These are phyloP conservation scores for Gaultheria prostrata DNA, from an alignment of 148 eudicot genomes.

Conservation along the genomic window DNA sequence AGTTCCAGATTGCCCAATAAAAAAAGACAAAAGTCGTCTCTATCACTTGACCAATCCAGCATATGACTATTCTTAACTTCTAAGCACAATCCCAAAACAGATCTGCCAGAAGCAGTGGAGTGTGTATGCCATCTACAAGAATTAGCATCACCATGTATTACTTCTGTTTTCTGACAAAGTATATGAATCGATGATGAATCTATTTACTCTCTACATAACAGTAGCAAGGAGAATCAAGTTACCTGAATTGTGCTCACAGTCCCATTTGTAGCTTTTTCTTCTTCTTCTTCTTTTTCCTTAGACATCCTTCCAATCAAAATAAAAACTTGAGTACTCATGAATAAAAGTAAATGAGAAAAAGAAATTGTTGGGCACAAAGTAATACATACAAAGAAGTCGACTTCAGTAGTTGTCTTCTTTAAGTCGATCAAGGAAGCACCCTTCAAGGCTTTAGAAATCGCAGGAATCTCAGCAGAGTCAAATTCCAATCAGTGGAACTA, in stretches of 20 bases:
- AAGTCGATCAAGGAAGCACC: slow-evolving; percentile 44
- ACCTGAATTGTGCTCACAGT: no score
- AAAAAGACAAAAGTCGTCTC: background rate
- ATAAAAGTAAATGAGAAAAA: background rate
- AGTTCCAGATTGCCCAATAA: background rate
- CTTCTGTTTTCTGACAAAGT: no score
- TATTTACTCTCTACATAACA: background rate
- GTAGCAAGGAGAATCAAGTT: slow-evolving; percentile 11
- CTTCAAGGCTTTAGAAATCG: slow-evolving; percentile 45
- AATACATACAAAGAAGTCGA: slow-evolving; percentile 56
- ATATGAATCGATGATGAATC: no score
- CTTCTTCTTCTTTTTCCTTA: no score
- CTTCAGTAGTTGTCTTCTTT: slow-evolving; percentile 42
- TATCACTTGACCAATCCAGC: background rate
- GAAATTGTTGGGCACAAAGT: background rate
- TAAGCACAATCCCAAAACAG: background rate
- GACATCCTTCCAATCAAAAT: no score
- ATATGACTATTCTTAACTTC: background rate
- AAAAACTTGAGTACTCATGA: no score
- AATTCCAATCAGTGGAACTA: slow-evolving; percentile 32
- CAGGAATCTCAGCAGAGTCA: slow-evolving; percentile 30
- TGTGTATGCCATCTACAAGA: background rate
- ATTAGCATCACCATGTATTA: background rate
- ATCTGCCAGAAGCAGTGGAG: background rate
- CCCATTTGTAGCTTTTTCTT: no score